Evolutionary conservation across 805 yeast genomes (phyloP), one percentile per base, ranked within the genome.

Genomic region (Wickerhamiella kazuoi): DNA sequence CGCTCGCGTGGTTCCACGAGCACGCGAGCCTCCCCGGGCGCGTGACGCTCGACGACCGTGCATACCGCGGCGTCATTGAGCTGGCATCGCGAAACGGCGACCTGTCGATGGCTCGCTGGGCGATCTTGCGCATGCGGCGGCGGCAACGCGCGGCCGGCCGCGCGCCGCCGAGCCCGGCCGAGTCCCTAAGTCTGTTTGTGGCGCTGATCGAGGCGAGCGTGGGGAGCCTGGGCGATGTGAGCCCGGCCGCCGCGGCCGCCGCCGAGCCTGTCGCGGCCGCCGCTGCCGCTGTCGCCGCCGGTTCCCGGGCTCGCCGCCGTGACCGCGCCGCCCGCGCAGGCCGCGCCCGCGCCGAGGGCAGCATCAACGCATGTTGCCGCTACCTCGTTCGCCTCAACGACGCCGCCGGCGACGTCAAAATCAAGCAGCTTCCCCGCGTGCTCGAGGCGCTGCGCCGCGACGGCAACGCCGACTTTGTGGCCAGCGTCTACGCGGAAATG

Each of bases 1-100:
- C 50, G 2, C 42, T 55, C n/a, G 41, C 46, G 15, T 56, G 56
- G 53, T 45, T 50, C 15, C 44, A 46, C 41, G 41, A 45, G 14
- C 35, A 42, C 11, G 59, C 55, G 4, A 46, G 46, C 3, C 42
- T 52, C 8, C 56, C 59, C 3, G 60, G 60, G 8, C 37, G 41
- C 13, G 44, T 56, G 1, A 53, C 54, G 14, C 43, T 53, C n/a
- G 58, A 53, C 35, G 59, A 56, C 37, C 46, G 44, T 40, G 44
- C 52, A 24, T 52, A 49, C 37, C 33, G 44, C 24, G 37, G 47
- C 7, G 45, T 55, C 46, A 49, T 52, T 1, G 44, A 43, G 13
- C 31, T 53, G 2, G 61, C 53, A 3, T 42, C 53, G 1, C 24
- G 36, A 6, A 19, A 51, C 23, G 57, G 57, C n/a, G 50, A 54